Percentiles rank a stretch among this genome's conserved stretches.
These are phyloP conservation scores for Naganishia randhawae DNA, from an alignment of 768 basidiomycete genomes.

Conservation along the genomic window DNA sequence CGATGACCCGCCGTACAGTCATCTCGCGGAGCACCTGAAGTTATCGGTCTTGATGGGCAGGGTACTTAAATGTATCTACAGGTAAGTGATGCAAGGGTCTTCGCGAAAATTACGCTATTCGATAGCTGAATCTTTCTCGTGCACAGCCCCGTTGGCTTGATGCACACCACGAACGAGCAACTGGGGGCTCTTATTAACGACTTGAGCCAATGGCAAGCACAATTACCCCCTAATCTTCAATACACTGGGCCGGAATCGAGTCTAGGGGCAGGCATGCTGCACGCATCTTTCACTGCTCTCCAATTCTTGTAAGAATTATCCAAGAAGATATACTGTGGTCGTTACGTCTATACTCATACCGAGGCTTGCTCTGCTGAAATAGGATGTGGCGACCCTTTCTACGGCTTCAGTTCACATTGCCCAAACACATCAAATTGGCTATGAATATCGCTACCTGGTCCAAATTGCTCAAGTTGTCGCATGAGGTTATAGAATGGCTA, in stretches of 20 bases:
- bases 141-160: constrained; percentile 76
- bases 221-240: constrained; percentile 71
- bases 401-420: constrained; percentile 90
- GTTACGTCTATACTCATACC: not conserved
- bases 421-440: constrained; percentile 80
- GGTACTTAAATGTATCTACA: constrained; percentile 89
- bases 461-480: constrained; percentile 65
- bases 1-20: constrained; percentile 48
- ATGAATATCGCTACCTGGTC: constrained; percentile 78
- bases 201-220: constrained; percentile 66
- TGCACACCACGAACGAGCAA: constrained; percentile 75
- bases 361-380: not conserved
- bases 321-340: no score
- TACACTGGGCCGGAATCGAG: constrained; percentile 70
- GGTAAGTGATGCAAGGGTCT: constrained; percentile 54
- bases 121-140: not conserved
- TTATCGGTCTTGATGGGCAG: constrained; percentile 86
- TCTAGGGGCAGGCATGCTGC: constrained; percentile 71
- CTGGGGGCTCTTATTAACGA: constrained; percentile 55
- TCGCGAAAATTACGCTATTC: not conserved
- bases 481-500: constrained; percentile 85
- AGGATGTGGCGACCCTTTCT: constrained; percentile 89
- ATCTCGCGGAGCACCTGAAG: constrained; percentile 86
- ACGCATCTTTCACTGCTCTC: constrained; percentile 80
- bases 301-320: constrained; percentile 67